Evolutionary conservation across 805 yeast genomes (phyloP).

Genomic region (Kodamaea jinghongensis): DNA sequence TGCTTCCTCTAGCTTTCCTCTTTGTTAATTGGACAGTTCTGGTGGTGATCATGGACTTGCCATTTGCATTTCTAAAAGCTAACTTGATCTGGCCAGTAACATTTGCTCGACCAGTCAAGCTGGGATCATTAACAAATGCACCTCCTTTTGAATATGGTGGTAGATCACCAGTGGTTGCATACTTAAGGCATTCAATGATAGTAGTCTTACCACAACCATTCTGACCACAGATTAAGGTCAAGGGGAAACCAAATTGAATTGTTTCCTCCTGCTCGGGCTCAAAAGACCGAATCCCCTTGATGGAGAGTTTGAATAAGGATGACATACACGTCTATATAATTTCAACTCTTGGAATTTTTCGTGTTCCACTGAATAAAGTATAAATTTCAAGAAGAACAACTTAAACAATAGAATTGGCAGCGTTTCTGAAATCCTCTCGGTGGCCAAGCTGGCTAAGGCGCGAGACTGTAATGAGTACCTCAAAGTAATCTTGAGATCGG

Average conservation of each 20-base stretch:
- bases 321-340: constrained; percentile 27
- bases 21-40: constrained; percentile 74
- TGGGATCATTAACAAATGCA: constrained; percentile 93
- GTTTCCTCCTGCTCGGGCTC: constrained; percentile 82
- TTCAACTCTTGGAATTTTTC: not conserved
- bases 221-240: constrained; percentile 91
- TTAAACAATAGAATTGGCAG: not conserved
- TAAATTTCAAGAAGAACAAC: too few relatives aligned
- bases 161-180: constrained; percentile 91
- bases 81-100: constrained; percentile 89
- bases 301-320: constrained; percentile 42
- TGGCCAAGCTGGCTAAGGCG: constrained; percentile 52
- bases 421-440: constrained; percentile 23
- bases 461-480: constrained; percentile 35
- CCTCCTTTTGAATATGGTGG: constrained; percentile 97
- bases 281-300: constrained; percentile 89
- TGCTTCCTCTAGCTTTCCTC: constrained; percentile 46
- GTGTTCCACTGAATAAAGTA: too few relatives aligned
- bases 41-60: constrained; percentile 78
- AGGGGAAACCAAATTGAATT: constrained; percentile 83
- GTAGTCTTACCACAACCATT: constrained; percentile 98
- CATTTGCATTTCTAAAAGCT: constrained; percentile 73
- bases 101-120: constrained; percentile 66
- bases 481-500: constrained; percentile 43
- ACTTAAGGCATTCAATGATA: constrained; percentile 88